A percentile compares a stretch with the other conserved stretches of the same genome.
Evolutionary conservation across 768 basidiomycete species (phyloP).

Genomic region (Asterophora lycoperdoides): DNA sequence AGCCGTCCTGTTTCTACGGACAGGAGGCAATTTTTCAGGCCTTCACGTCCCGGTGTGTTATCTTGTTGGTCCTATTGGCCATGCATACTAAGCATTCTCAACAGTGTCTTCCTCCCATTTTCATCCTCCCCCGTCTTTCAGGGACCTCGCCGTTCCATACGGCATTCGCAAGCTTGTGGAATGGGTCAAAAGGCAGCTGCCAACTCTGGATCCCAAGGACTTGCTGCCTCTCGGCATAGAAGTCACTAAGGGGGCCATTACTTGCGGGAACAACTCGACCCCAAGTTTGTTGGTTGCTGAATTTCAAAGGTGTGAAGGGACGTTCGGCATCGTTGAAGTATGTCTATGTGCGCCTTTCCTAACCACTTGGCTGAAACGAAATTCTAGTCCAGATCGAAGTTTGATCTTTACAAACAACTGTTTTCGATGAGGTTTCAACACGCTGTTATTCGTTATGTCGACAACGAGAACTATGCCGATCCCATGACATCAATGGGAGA

Average conservation of each 20-base stretch:
- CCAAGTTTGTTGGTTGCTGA: constrained; percentile 78
- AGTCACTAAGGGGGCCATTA: constrained; percentile 74
- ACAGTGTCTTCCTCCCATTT: constrained; percentile 25
- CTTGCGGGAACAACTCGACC: constrained; percentile 83
- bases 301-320: constrained; percentile 74
- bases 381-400: constrained; percentile 68
- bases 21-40: constrained; percentile 34
- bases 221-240: constrained; percentile 83
- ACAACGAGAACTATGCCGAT: constrained; percentile 72
- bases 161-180: constrained; percentile 37
- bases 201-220: constrained; percentile 73
- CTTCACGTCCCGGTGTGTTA: constrained; percentile 36
- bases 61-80: not conserved
- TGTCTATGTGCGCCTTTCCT: not conserved
- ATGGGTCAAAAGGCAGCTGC: constrained; percentile 61
- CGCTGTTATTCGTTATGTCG: constrained; percentile 59
- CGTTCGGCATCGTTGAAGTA: constrained; percentile 75
- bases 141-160: constrained; percentile 29
- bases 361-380: not conserved
- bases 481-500: constrained; percentile 66
- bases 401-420: constrained; percentile 81
- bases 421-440: constrained; percentile 68
- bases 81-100: not conserved
- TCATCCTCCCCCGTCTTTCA: constrained; percentile 28
- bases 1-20: constrained; percentile 35